These are phyloP conservation scores for Phialophora expanda DNA, from an alignment of 2,329 filamentous ascomycete genomes.

Conservation along the genomic window DNA sequence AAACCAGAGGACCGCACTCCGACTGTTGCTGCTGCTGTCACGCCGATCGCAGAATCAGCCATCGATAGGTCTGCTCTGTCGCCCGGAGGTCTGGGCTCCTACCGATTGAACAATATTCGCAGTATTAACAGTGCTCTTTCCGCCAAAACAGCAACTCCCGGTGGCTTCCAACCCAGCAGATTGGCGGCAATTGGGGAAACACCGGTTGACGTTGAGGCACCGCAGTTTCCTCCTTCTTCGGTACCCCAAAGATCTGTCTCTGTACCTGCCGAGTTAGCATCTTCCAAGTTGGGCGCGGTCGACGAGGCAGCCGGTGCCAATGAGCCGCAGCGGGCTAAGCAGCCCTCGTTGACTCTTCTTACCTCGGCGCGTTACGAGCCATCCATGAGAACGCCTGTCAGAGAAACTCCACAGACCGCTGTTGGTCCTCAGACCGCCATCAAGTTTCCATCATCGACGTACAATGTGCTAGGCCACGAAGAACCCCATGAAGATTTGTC, in stretches of 20 bases:
- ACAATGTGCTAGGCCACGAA: slow-evolving; percentile 40
- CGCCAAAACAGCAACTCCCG: slow-evolving; percentile 66
- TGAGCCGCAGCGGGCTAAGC: slow-evolving; percentile 43
- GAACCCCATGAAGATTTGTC: slow-evolving; percentile 61
- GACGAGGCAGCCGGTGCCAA: slow-evolving; percentile 46
- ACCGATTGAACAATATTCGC: slow-evolving; percentile 63
- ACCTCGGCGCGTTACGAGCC: slow-evolving; percentile 55
- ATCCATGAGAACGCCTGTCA: slow-evolving; percentile 42
- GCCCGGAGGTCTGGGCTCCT: slow-evolving; percentile 69
- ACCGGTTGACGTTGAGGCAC: slow-evolving; percentile 58
- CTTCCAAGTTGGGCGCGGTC: slow-evolving; percentile 15
- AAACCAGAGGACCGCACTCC: slow-evolving; percentile 69
- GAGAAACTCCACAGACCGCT: slow-evolving; percentile 63
- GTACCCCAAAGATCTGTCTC: slow-evolving; percentile 47
- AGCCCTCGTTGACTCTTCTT: slow-evolving; percentile 48
- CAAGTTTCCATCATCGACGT: slow-evolving; percentile 45
- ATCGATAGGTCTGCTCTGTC: slow-evolving; percentile 65
- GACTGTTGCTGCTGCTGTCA: slow-evolving; percentile 75
- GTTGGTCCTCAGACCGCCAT: slow-evolving; percentile 71
- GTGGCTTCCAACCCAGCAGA: slow-evolving; percentile 61
- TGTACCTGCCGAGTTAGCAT: slow-evolving; percentile 38
- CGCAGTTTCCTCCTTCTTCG: slow-evolving; percentile 39
- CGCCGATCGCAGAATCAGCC: slow-evolving; percentile 83
- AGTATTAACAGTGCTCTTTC: slow-evolving; percentile 73
- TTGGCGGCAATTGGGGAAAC: slow-evolving; percentile 79